Evolutionary conservation across 495 filamentous ascomycete species (phyloP).

Genomic region (Podospora pseudoanserina): DNA sequence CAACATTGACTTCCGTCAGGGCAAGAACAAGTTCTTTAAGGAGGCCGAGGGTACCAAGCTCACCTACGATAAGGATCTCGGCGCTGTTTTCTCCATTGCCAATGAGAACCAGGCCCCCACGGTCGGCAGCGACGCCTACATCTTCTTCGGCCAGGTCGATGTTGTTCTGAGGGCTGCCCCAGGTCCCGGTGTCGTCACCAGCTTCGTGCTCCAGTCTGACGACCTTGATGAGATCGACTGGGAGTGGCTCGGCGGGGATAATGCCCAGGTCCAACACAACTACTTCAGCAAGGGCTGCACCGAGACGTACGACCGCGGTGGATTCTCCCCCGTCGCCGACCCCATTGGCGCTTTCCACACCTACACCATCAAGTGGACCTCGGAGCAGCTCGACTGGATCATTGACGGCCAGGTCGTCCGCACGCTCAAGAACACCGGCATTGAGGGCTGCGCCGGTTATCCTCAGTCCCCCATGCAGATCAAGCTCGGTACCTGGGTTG

Average conservation of each 20-base stretch:
- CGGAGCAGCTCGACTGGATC: slow-evolving; percentile 71
- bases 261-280: slow-evolving; percentile 74
- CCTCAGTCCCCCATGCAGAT: slow-evolving; percentile 90
- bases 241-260: slow-evolving; percentile 70
- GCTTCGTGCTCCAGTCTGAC: slow-evolving; percentile 83
- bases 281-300: slow-evolving; percentile 94
- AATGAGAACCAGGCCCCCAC: slow-evolving; percentile 74
- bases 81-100: slow-evolving; percentile 71
- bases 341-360: slow-evolving; percentile 69
- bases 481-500: slow-evolving; percentile 84
- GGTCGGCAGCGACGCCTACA: slow-evolving; percentile 63
- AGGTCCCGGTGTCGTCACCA: slow-evolving; percentile 73
- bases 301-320: slow-evolving; percentile 66
- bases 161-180: slow-evolving; percentile 62
- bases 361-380: slow-evolving; percentile 85
- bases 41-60: slow-evolving; percentile 58
- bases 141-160: slow-evolving; percentile 77
- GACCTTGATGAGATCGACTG: slow-evolving; percentile 95
- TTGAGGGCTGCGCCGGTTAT: slow-evolving; percentile 62
- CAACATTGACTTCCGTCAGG: slow-evolving; percentile 75
- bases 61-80: slow-evolving; percentile 61
- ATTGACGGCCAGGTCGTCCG: slow-evolving; percentile 72
- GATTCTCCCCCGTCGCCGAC: slow-evolving; percentile 58
- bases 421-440: slow-evolving; percentile 58
- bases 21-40: slow-evolving; percentile 62